Evolutionary conservation across 306 rosid species (phyloP).

Genomic region (Coriaria nepalensis): DNA sequence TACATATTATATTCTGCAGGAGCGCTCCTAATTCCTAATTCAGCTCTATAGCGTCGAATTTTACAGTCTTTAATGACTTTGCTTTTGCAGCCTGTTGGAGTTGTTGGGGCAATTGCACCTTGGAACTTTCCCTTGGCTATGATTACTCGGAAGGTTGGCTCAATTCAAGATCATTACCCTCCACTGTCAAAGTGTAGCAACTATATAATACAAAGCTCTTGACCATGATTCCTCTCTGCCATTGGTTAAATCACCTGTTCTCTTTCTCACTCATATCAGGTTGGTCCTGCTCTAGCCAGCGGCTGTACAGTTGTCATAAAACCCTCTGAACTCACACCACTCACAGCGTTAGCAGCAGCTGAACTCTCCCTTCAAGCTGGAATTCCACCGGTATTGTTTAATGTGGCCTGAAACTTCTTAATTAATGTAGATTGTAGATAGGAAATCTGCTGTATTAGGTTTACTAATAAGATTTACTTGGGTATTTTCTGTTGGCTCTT

Average conservation of each 20-base stretch:
- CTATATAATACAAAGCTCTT: too few species aligned
- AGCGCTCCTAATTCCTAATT: background rate
- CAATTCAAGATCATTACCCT: constrained; percentile 12
- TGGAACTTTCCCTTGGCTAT: constrained; percentile 98
- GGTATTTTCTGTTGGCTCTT: constrained; percentile 1
- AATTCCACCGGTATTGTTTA: constrained; percentile 65
- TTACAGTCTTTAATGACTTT: constrained; percentile 1
- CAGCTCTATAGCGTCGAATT: background rate
- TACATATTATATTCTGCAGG: constrained; percentile 5
- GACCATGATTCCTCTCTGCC: too few species aligned
- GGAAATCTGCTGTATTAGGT: too few species aligned
- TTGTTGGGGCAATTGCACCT: constrained; percentile 85
- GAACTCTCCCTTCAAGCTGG: constrained; percentile 94
- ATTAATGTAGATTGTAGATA: too few species aligned
- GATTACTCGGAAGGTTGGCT: constrained; percentile 83
- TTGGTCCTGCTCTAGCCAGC: constrained; percentile 98
- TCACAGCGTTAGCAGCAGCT: constrained; percentile 95
- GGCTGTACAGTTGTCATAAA: constrained; percentile 93
- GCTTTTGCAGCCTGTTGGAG: constrained; percentile 87
- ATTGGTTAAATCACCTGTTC: constrained; percentile 9
- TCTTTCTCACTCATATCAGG: constrained; percentile 34
- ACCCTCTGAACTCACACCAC: constrained; percentile 95
- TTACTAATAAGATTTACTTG: too few species aligned
- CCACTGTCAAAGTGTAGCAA: too few species aligned
- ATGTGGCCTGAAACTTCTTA: too few species aligned